A percentile compares a stretch with the other conserved stretches of the same genome.
These are phyloP conservation scores for Geranium incanum DNA, from an alignment of 441 rosid genomes.

Conservation along the genomic window DNA sequence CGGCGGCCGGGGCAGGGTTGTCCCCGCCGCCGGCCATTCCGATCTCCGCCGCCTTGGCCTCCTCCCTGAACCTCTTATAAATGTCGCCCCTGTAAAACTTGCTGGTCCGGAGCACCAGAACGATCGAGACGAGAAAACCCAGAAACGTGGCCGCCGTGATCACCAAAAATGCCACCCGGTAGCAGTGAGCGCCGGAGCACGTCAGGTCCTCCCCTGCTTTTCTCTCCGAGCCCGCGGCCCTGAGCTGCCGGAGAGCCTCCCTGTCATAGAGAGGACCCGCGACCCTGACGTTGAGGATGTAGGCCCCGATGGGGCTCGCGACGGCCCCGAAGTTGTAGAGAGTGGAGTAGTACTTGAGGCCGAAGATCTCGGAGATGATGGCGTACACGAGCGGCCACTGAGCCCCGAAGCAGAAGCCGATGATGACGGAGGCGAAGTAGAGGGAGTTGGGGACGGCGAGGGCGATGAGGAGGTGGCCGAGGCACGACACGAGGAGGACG, in stretches of 20 bases:
- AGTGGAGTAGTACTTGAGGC: slow-evolving; percentile 47
- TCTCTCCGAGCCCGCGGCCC: too few species aligned
- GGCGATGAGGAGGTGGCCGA: slow-evolving; percentile 61
- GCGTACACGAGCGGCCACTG: slow-evolving; percentile 38
- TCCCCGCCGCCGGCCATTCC: too few species aligned
- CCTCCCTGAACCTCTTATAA: slow-evolving; percentile 27
- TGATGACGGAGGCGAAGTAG: slow-evolving; percentile 51
- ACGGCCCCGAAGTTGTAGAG: slow-evolving; percentile 40
- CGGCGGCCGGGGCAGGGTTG: too few species aligned
- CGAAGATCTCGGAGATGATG: slow-evolving; percentile 51
- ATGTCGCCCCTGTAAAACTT: too few species aligned
- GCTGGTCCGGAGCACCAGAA: too few species aligned
- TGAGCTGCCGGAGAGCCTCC: too few species aligned
- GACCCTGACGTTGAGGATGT: slow-evolving; percentile 44
- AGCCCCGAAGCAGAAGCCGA: slow-evolving; percentile 75
- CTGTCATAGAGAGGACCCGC: too few species aligned
- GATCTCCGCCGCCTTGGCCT: slow-evolving; percentile 1
- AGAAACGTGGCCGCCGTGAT: too few species aligned
- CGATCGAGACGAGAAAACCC: too few species aligned
- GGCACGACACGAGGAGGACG: slow-evolving; percentile 47
- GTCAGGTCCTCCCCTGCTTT: too few species aligned
- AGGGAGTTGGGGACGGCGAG: slow-evolving; percentile 23
- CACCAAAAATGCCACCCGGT: too few species aligned
- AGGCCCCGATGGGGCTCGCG: slow-evolving; percentile 58
- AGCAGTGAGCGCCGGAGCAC: too few species aligned